Evolutionary conservation across 2,329 filamentous ascomycete species (phyloP).

Genomic region (Bimuria novae-zelandiae): DNA sequence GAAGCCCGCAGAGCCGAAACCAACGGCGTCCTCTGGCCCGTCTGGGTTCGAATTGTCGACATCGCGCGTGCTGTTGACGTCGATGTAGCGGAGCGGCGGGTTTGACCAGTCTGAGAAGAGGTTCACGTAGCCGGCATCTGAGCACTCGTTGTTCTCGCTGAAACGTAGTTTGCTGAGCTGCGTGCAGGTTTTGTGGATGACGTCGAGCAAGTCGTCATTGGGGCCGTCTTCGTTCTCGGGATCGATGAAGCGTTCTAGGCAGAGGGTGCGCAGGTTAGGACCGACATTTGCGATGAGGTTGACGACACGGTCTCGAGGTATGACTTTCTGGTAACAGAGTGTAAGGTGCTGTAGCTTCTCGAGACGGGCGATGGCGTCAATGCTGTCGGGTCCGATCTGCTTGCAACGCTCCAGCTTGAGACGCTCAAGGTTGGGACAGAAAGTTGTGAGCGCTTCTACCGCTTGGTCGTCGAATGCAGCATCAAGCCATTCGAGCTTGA

Average conservation of each 20-base stretch:
- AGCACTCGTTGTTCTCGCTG: conserved; percentile 74
- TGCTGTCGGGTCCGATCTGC: conserved; percentile 67
- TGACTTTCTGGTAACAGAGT: conserved; percentile 66
- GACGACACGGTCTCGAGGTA: conserved; percentile 63
- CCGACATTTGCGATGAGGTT: conserved; percentile 68
- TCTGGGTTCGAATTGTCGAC: conserved; percentile 72
- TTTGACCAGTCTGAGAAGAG: conserved; percentile 82
- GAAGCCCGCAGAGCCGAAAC: conserved; percentile 77
- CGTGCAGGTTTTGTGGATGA: conserved; percentile 72
- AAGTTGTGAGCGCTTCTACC: conserved; percentile 63
- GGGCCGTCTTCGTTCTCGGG: conserved; percentile 63
- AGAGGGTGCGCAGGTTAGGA: conserved; percentile 72
- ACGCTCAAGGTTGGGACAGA: conserved; percentile 70
- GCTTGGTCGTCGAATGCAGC: conserved; percentile 76
- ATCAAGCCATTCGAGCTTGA: conserved; percentile 86
- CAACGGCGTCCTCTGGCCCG: conserved; percentile 65
- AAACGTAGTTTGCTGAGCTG: conserved; percentile 78
- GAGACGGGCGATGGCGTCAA: conserved; percentile 68
- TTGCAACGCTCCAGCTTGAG: conserved; percentile 85
- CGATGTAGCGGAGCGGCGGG: conserved; percentile 68
- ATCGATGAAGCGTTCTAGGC: conserved; percentile 69
- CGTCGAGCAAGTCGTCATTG: conserved; percentile 60
- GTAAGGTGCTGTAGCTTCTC: conserved; percentile 73
- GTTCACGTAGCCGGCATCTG: conserved; percentile 71
- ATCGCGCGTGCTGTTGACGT: conserved; percentile 78